These are phyloP conservation scores for Sugiyamaella xylanicola DNA, from an alignment of 1,139 yeast species.

Conservation along the genomic window DNA sequence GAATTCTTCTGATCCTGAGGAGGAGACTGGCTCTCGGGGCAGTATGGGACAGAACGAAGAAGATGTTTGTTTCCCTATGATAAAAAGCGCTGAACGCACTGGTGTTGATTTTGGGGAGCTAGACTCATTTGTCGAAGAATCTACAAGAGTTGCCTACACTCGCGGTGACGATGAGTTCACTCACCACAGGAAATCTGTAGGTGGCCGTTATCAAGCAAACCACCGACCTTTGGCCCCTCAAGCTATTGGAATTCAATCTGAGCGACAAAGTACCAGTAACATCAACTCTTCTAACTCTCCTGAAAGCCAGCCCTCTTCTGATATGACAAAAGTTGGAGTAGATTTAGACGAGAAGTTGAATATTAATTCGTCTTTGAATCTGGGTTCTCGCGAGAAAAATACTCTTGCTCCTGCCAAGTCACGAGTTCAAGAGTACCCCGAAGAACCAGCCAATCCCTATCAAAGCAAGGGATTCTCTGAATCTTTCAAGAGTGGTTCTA, in stretches of 20 bases:
- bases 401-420: conserved; percentile 7
- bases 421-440: conserved; percentile 1
- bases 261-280: conserved; percentile 1
- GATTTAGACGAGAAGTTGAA: conserved; percentile 17
- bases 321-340: conserved; percentile 20
- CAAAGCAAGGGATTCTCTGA: background rate
- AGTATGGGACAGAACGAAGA: conserved; percentile 65
- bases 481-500: conserved; percentile 15
- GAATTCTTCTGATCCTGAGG: conserved; percentile 18
- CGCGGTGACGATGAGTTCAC: conserved; percentile 1
- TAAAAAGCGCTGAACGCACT: conserved; percentile 51
- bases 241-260: conserved; percentile 15
- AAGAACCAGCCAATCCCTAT: conserved; percentile 17
- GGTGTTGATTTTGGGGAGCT: conserved; percentile 46
- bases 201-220: conserved; percentile 13
- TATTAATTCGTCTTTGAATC: conserved; percentile 7
- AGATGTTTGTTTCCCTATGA: conserved; percentile 96
- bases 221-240: conserved; percentile 25
- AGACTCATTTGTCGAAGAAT: conserved; percentile 41
- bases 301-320: conserved; percentile 22
- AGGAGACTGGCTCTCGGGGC: conserved; percentile 35
- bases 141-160: background rate
- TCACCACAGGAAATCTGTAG: conserved; percentile 4
- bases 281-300: conserved; percentile 10
- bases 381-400: conserved; percentile 9